Conservation (phyloP, 495 filamentous ascomycete genomes). For the Geoglossum glabrum region DNA sequence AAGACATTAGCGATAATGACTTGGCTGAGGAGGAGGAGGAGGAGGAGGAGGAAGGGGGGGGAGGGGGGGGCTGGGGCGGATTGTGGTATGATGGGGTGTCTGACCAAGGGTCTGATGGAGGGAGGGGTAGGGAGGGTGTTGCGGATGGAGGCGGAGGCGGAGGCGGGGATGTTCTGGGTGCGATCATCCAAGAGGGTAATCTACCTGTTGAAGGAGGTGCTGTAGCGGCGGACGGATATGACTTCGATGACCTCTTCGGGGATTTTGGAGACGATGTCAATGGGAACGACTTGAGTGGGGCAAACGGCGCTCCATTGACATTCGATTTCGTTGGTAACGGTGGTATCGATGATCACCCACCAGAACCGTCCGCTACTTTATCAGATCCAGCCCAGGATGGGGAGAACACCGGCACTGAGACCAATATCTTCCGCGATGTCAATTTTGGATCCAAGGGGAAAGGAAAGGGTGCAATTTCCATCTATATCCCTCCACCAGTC, state of each 20-base stretch:
- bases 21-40: slow-evolving; percentile 34
- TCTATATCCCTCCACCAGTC: slow-evolving; percentile 28
- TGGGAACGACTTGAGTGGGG: slow-evolving; percentile 17
- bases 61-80: slow-evolving; percentile 6
- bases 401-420: neutral
- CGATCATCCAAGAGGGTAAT: neutral
- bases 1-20: slow-evolving; percentile 62
- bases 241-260: slow-evolving; percentile 28
- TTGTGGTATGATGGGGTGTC: slow-evolving; percentile 4
- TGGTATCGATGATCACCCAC: slow-evolving; percentile 3
- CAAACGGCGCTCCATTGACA: neutral
- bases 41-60: slow-evolving; percentile 7
- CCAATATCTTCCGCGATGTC: slow-evolving; percentile 12
- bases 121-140: no score
- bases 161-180: slow-evolving; percentile 21
- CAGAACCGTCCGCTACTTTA: neutral
- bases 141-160: slow-evolving; percentile 15
- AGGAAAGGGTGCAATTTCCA: neutral
- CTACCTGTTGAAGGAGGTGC: neutral
- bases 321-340: slow-evolving; percentile 4
- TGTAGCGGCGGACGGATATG: slow-evolving; percentile 15
- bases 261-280: slow-evolving; percentile 15
- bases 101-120: no score
- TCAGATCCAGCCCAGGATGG: neutral
- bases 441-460: slow-evolving; percentile 11